Conservation (phyloP, 2,329 filamentous ascomycete species). For the Cylindrodendrum hubeiense region DNA sequence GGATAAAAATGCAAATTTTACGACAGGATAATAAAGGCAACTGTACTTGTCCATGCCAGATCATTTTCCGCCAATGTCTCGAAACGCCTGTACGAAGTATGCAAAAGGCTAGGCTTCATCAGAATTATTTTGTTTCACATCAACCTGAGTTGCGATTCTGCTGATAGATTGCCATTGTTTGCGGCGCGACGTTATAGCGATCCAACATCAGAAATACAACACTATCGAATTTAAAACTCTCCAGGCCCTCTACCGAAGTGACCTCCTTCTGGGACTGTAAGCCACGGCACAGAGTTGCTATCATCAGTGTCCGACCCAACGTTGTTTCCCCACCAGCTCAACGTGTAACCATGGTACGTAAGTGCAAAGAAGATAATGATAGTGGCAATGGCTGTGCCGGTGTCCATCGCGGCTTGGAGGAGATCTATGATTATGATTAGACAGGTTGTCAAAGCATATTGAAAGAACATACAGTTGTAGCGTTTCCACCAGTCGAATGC, state of each 20-base stretch:
- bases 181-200: too few relatives aligned
- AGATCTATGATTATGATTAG: constrained; percentile 6
- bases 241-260: constrained; percentile 21
- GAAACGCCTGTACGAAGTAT: too few relatives aligned
- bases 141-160: too few relatives aligned
- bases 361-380: constrained; percentile 23
- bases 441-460: not conserved
- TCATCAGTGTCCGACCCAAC: constrained; percentile 21
- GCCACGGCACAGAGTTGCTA: constrained; percentile 18
- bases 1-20: too few relatives aligned
- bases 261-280: constrained; percentile 9
- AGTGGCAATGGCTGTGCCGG: constrained; percentile 19
- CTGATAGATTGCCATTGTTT: too few relatives aligned
- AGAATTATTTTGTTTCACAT: too few relatives aligned
- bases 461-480: constrained; percentile 8
- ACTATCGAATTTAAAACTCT: not conserved
- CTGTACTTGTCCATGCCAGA: too few relatives aligned
- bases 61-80: too few relatives aligned
- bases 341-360: constrained; percentile 13
- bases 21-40: too few relatives aligned
- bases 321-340: constrained; percentile 25
- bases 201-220: too few relatives aligned
- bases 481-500: constrained; percentile 26
- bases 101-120: too few relatives aligned
- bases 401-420: constrained; percentile 17